Conservation (phyloP, 2,329 filamentous ascomycete genomes). For the Colletotrichum incanum region DNA sequence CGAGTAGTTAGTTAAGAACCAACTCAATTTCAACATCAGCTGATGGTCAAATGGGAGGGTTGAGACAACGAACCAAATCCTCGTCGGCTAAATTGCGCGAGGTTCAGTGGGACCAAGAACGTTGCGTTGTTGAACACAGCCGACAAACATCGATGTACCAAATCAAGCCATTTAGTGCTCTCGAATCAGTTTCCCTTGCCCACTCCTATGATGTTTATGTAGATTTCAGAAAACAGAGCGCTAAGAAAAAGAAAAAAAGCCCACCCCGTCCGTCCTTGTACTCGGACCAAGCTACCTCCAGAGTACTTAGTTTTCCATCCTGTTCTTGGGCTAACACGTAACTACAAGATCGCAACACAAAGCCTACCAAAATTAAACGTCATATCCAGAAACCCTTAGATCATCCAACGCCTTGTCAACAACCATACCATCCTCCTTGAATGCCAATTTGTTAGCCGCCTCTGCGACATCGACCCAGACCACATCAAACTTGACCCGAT, state of each 20-base stretch:
- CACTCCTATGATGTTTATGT: too few species aligned
- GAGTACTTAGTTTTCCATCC: background rate
- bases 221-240: background rate
- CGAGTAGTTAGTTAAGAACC: too few species aligned
- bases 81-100: background rate
- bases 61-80: too few species aligned
- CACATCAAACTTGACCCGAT: slow-evolving; percentile 49
- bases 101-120: background rate
- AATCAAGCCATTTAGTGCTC: background rate
- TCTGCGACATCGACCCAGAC: slow-evolving; percentile 48
- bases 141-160: background rate
- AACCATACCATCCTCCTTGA: slow-evolving; percentile 47
- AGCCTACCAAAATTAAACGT: slow-evolving; percentile 39
- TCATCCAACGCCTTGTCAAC: slow-evolving; percentile 49
- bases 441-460: slow-evolving; percentile 46
- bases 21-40: too few species aligned
- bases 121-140: too few species aligned
- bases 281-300: background rate
- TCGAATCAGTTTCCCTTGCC: too few species aligned
- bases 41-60: background rate
- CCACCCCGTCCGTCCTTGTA: background rate
- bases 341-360: background rate
- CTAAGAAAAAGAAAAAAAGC: background rate
- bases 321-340: background rate
- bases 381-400: slow-evolving; percentile 48